phyloP scores from a whole-genome alignment of 352 stramenopile species.

The Halophytophthora batemanensis region DNA sequence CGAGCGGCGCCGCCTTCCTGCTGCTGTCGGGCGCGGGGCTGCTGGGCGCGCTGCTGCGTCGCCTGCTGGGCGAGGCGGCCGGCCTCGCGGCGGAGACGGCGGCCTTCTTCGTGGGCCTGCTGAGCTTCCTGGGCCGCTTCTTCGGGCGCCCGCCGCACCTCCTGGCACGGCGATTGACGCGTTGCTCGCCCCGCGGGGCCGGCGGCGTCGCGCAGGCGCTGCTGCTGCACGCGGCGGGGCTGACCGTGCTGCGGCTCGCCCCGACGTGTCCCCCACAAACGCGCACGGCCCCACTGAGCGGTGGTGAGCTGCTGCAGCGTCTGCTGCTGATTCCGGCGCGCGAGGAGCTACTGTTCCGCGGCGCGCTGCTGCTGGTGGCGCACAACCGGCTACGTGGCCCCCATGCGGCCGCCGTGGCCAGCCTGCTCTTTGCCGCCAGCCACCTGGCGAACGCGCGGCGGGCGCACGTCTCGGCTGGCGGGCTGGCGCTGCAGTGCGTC shows the following conservation, averaged over 20 bases:
- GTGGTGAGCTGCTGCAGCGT: constrained; percentile 15
- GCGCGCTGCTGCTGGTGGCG: constrained; percentile 37
- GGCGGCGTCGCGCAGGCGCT: background rate
- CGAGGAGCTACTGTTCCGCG: constrained; percentile 72
- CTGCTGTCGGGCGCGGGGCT: constrained; percentile 27
- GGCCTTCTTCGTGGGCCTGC: constrained; percentile 24
- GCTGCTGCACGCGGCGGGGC: background rate
- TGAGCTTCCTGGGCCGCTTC: constrained; percentile 35
- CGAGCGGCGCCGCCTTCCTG: constrained; percentile 28
- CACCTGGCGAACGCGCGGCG: constrained; percentile 40
- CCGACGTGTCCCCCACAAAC: too few species aligned
- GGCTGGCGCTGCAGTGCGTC: constrained; percentile 37
- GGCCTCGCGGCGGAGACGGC: constrained; percentile 4
- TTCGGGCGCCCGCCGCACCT: constrained; percentile 14
- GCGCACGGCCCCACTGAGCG: constrained; percentile 3
- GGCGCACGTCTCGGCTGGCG: constrained; percentile 22
- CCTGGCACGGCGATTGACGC: background rate
- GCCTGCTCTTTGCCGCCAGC: constrained; percentile 42
- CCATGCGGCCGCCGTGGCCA: constrained; percentile 28
- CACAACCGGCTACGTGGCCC: constrained; percentile 36
- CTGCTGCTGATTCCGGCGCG: constrained; percentile 42
- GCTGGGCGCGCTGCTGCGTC: constrained; percentile 10
- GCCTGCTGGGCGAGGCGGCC: constrained; percentile 11
- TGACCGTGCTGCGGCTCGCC: too few species aligned
- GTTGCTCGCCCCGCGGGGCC: background rate